Base-by-base conservation (phyloP, 108 stramenopile genomes). In the Fistulifera pelliculosa region DNA sequence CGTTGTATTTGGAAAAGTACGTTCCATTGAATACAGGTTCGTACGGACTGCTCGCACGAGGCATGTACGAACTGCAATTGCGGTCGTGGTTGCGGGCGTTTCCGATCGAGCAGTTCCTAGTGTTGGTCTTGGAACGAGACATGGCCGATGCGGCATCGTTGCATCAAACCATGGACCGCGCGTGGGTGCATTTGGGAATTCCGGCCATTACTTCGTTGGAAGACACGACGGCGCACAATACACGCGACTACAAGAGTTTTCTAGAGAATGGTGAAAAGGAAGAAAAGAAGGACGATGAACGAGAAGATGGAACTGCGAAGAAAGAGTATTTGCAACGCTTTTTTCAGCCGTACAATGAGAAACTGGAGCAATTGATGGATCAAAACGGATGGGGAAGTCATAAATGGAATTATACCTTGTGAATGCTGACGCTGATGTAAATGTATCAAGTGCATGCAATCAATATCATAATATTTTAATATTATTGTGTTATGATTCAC, bases 61-160 rank as follows among this genome's bases (percentile, higher is more conserved):
- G 97, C 1, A 43, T 95, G 64, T 98, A 98, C 66, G 94, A 82
- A 17, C 42, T 96, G 47, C 93, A 98, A 66, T 68, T 96, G 55
- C 69, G 88, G 47, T 81, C 81, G n/a, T 98, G 97, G 97, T 75
- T 93, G 14, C 57, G 67, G 7, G 79, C 80, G 5, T 96, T 94
- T 61, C 52, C 65, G 4, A 52, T 45, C 26, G 79, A 85, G 18
- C 75, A 74, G 39, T 79, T 96, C 41, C 68, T 91, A 53, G 71
- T 91, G 4, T 31, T 94, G 15, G 81, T 65, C 41, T 52, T 94
- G 54, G 95, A 97, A 58, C 42, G 43, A 28, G 31, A 35, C 21
- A 13, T 19, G 61, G 56, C 49, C 24, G 41, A 27, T n/a, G 62
- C 17, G 77, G 77, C 13, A 71, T 74, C 13, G 15, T 35, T 31